Percentiles rank a stretch among this genome's conserved stretches.
Conservation (phyloP, 2,329 filamentous ascomycete genomes). For the Colletotrichum agaves region DNA sequence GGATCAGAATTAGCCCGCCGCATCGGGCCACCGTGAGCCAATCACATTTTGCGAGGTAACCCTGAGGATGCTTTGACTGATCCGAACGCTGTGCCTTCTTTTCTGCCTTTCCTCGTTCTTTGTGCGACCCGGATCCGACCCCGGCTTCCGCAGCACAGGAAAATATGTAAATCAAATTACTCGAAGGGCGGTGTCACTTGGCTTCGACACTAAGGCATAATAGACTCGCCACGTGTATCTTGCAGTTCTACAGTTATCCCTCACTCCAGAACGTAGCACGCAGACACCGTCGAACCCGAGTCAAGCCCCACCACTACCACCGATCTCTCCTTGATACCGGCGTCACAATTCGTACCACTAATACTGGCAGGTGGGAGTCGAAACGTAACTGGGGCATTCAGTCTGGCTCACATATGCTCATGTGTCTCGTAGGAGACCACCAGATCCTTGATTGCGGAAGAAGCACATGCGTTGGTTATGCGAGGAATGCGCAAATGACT, state of each 20-base stretch:
- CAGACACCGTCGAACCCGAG: not conserved
- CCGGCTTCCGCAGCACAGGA: not conserved
- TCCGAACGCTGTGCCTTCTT: not conserved
- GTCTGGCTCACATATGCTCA: slow-evolving; percentile 10
- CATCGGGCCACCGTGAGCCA: slow-evolving; percentile 3
- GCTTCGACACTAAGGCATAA: not conserved
- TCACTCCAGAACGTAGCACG: not conserved
- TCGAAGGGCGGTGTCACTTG: slow-evolving; percentile 3
- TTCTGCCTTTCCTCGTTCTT: not conserved
- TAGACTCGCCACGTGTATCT: not conserved
- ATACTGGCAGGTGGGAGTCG: not conserved
- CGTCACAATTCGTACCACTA: not conserved
- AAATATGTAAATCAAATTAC: too few relatives aligned
- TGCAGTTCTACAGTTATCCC: not conserved
- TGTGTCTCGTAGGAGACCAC: slow-evolving; percentile 15
- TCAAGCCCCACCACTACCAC: not conserved
- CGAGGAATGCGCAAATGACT: slow-evolving; percentile 1
- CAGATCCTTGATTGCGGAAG: slow-evolving; percentile 6
- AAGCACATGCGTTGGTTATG: slow-evolving; percentile 1
- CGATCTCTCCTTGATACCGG: not conserved
- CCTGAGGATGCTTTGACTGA: not conserved
- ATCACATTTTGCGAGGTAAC: not conserved
- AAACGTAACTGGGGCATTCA: slow-evolving; percentile 11
- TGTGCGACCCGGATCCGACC: slow-evolving; percentile 15
- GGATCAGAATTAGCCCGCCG: slow-evolving; percentile 19